Base-by-base conservation (phyloP, 495 filamentous ascomycete genomes). In the Penicillium simplicissimum region DNA sequence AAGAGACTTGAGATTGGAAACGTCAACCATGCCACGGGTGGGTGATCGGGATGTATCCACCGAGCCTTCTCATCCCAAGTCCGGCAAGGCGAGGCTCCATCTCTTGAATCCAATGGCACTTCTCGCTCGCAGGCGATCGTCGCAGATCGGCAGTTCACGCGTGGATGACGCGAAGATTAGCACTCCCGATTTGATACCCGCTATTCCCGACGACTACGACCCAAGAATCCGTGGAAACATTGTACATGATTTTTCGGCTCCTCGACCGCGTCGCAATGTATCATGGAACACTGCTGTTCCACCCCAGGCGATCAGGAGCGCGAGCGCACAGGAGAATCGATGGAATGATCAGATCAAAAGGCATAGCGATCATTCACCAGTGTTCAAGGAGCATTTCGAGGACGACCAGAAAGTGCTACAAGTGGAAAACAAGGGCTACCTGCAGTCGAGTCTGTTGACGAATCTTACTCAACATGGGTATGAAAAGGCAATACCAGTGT, bases 241-340 rank as follows among this genome's bases (percentile, higher is more conserved):
- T 35, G 85, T 97, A 8, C 93, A 97, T 74, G 93, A 97, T 71
- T 97, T 97, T 63, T 94, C 90, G 65, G 91, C 88, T 1, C 93
- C 93, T 10, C 80, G 91, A 37, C 82, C 84, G n/a, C 84, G 82
- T 52, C 79, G 84, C 48, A 78, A 82, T 58, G 60, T 84, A 31
- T 83, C 81, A 13, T 76, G 65, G 58, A 74, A 71, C 58, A 78
- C 60, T 51, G 62, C 60, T 15, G 65, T 58, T 49, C 58, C 47
- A 14, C 66, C 37, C 14, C 63, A 61, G 37, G 59, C 40, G 5
- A 52, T 23, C 5, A 49, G 25, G 7, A 55, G 36, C 47, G 28
- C 21, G 8, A 66, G 55, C 48, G 23, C 64, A 47, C 61, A 62
- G 11, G 59, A 71, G 1, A 54, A 45, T 53, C 63, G 53, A 21